Evolutionary conservation across 169 alveolate genomes (phyloP), one percentile per base, ranked within the genome.

Genomic region (Miamiensis avidus): DNA sequence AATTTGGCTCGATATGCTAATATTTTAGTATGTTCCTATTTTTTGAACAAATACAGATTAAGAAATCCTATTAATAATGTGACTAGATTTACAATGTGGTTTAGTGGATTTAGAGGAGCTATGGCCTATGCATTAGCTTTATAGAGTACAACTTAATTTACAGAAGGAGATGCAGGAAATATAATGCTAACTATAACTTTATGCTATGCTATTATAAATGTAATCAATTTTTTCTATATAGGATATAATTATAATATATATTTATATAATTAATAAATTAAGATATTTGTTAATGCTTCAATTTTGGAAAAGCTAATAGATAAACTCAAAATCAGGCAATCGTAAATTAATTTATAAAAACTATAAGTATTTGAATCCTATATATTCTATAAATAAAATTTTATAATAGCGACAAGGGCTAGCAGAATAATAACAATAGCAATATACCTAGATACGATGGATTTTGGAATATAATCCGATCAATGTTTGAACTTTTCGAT

Each of bases 91-190:
- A 76, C 91, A 27, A 81, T 93, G 91, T 94, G 96, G 95, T 72
- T 91, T 73, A 74, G 93, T 29, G 97, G 97, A 4, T 88, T 94
- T 20, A 85, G 96, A 86, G 97, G 97, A 33, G 92, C 89, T 15
- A 90, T 90, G 90, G 92, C 94, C 1, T 90, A 86, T 77, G 94
- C 94, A 27, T 74, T 90, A 64, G 85, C 94, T 16, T 72, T 86
- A 29, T 72, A 82, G 81, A 75, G 89, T 75, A 34, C 65, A 20
- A 30, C 81, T 29, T 28, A 81, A 75, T 86, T 86, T 81, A 74
- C 73, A 28, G 84, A 79, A 29, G 84, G 73, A 31, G 64, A 77
- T 29, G 31, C 34, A 65, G 94, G 94, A 28, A 86, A 87, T 65
- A 77, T 90, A 0, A 83, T 90, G 76, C 31, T 90, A 34, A 87